Conservation (phyloP, 352 stramenopile genomes). For the Pythium grandisporangium region DNA sequence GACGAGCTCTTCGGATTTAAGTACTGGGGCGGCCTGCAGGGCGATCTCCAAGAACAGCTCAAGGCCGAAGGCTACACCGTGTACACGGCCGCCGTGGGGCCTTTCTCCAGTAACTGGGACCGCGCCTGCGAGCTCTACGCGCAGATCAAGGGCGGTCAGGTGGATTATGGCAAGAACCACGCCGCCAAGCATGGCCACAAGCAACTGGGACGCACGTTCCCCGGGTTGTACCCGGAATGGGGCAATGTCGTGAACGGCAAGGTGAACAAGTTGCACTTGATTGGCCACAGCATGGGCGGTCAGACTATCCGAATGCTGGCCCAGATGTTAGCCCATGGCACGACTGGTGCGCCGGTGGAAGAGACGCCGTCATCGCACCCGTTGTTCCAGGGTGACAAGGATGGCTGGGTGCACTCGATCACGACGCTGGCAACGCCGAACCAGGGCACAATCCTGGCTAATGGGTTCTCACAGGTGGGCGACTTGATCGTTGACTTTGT, state of each 20-base stretch:
- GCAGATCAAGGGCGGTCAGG: slow-evolving; percentile 20
- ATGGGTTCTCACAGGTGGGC: slow-evolving; percentile 30
- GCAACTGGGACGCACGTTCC: slow-evolving; percentile 31
- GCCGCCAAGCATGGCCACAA: slow-evolving; percentile 8
- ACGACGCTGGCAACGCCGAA: slow-evolving; percentile 55
- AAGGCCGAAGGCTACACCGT: slow-evolving; percentile 20
- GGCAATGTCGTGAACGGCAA: slow-evolving; percentile 30
- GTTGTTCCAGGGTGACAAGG: slow-evolving; percentile 39
- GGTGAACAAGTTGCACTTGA: slow-evolving; percentile 55
- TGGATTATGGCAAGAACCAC: slow-evolving; percentile 24
- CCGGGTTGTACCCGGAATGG: slow-evolving; percentile 50
- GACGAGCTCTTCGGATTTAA: slow-evolving; percentile 10
- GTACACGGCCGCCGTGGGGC: slow-evolving; percentile 14
- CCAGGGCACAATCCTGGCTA: slow-evolving; percentile 39
- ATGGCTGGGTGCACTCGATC: slow-evolving; percentile 66
- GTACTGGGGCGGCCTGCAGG: slow-evolving; percentile 18
- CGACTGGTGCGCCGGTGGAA: slow-evolving; percentile 20
- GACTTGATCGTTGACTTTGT: slow-evolving; percentile 28
- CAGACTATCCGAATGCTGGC: slow-evolving; percentile 70
- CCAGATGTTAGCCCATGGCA: slow-evolving; percentile 43
- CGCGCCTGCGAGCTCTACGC: slow-evolving; percentile 31
- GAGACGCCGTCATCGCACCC: slow-evolving; percentile 19
- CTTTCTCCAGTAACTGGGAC: slow-evolving; percentile 27
- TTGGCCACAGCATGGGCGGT: slow-evolving; percentile 77
- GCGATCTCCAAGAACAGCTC: slow-evolving; percentile 16